phyloP scores from a whole-genome alignment of 2,329 filamentous ascomycete genomes.

The Cladorrhinum sp. region DNA sequence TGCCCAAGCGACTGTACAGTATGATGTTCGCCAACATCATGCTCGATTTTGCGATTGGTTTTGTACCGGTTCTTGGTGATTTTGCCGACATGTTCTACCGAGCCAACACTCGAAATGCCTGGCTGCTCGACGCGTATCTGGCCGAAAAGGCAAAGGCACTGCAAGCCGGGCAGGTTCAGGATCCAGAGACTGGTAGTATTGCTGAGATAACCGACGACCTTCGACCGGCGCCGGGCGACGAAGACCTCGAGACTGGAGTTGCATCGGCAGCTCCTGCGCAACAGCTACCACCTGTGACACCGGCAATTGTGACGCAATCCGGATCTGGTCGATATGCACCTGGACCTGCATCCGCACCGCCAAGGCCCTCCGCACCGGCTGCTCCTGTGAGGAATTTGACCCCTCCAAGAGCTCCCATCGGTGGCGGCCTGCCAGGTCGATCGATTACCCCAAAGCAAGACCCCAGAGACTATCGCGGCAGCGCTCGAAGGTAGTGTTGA shows the following conservation, averaged over 20 bases:
- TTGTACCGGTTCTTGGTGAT: constrained; percentile 76
- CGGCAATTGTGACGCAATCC: constrained; percentile 4
- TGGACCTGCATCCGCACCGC: neutral
- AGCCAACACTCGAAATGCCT: constrained; percentile 73
- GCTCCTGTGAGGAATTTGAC: constrained; percentile 16
- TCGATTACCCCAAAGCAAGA: constrained; percentile 1
- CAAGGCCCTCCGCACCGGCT: neutral
- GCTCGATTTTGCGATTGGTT: constrained; percentile 69
- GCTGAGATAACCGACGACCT: constrained; percentile 7
- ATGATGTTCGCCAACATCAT: constrained; percentile 80
- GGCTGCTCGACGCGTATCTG: constrained; percentile 57
- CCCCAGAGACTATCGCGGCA: constrained; percentile 13
- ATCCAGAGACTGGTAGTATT: constrained; percentile 37
- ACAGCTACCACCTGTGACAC: neutral
- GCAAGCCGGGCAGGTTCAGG: constrained; percentile 25
- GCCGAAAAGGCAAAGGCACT: constrained; percentile 64
- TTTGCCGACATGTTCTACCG: constrained; percentile 69
- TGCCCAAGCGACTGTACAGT: constrained; percentile 58
- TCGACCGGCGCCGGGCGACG: neutral
- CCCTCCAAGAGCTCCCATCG: constrained; percentile 3
- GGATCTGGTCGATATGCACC: constrained; percentile 1
- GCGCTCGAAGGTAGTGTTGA: neutral
- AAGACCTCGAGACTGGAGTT: constrained; percentile 17
- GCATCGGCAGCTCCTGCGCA: neutral
- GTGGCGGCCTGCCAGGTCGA: constrained; percentile 4